Evolutionary conservation across 768 basidiomycete species (phyloP).

Genomic region (Boletus rubropictus): DNA sequence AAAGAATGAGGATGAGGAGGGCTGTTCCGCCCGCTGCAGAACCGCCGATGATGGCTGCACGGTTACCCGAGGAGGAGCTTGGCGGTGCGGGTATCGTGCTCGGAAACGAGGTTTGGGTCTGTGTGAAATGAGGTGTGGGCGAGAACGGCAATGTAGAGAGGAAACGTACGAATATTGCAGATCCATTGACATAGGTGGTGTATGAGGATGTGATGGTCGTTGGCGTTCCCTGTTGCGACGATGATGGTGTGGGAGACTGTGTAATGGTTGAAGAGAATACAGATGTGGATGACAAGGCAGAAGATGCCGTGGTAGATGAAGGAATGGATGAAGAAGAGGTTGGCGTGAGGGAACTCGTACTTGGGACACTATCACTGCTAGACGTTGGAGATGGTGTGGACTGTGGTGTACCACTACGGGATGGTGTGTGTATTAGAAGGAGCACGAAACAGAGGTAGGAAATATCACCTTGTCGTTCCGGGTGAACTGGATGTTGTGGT

Average conservation of each 20-base stretch:
- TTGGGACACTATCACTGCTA: neutral
- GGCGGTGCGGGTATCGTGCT: conserved; percentile 14
- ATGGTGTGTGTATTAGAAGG: neutral
- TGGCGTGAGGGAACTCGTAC: neutral
- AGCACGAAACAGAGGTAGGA: neutral
- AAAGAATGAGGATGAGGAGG: conserved; percentile 33
- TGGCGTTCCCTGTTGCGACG: conserved; percentile 3
- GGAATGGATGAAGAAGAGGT: conserved; percentile 4
- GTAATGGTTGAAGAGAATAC: conserved; percentile 1
- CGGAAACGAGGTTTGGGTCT: conserved; percentile 16
- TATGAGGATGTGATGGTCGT: conserved; percentile 20
- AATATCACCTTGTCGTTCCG: conserved; percentile 14
- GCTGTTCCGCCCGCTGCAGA: conserved; percentile 35
- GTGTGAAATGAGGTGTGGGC: neutral
- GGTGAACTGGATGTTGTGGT: conserved; percentile 3
- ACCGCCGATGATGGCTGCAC: conserved; percentile 40
- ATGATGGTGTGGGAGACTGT: neutral
- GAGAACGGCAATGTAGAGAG: neutral
- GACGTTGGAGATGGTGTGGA: neutral
- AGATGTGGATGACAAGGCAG: conserved; percentile 1
- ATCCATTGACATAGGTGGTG: conserved; percentile 15
- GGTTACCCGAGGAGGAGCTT: conserved; percentile 8
- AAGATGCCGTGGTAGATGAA: neutral
- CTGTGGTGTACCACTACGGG: conserved; percentile 3
- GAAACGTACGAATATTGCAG: conserved; percentile 16